Evolutionary conservation across 2,329 filamentous ascomycete genomes (phyloP), one percentile per base, ranked within the genome.

Genomic region (Cytospora chrysosperma): DNA sequence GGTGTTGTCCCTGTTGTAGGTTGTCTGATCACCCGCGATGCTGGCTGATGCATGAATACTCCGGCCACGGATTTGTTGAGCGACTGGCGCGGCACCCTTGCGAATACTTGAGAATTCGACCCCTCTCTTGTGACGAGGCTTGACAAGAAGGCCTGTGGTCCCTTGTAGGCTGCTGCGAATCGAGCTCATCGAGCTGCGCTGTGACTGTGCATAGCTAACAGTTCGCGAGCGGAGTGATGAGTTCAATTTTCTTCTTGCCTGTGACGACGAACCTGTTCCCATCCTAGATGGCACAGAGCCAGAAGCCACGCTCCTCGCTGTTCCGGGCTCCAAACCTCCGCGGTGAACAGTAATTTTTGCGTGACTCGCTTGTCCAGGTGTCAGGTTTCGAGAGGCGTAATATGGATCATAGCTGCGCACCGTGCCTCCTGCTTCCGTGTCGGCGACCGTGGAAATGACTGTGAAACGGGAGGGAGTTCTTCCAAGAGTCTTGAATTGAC

Each of bases 391-490:
- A 3, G 89, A 92, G 5, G 90, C 86, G 70, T 91, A 86, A 74
- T 90, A 96, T 0, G 93, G 92, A 73, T 97, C 93, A 70, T 96
- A 96, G 74, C 89, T 95, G 67, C 84, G 74, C 13, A 81, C 72
- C 0, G 81, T 85, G 10, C 78, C 81, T 24, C 72, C 69, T 9
- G 83, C 82, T 1, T 77, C 74, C 10, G 77, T 78, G 32, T 83
- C 82, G n/a, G 83, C 77, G 15, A 83, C 77, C 61, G 85, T 87
- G 13, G 86, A 88, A 56, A 89, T 87, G 56, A 89, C 85, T 0
- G 86, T 89, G 70, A 89, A 89, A 21, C 82, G 81, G 5, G 86
- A 88, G 43, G 84, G 77, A 52, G 82, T 83, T 58, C 84, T 78
- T 27, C 80, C 80, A 67, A 83, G 79, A 4, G 82, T 81, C 61